Conservation (phyloP, 257 asterid genomes). For the Penstemon eatonii region DNA sequence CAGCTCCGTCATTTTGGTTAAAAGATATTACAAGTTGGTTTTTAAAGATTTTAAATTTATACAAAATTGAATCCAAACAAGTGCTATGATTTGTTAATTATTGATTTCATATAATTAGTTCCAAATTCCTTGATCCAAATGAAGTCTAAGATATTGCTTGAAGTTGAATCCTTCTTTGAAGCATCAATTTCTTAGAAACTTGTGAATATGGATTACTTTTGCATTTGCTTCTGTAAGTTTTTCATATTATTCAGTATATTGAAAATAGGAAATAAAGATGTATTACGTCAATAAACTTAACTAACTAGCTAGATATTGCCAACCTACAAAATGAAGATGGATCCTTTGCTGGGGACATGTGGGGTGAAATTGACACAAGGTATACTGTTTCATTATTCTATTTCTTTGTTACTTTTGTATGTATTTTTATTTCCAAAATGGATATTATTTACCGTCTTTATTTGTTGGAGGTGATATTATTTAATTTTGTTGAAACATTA, state of each 20-base stretch:
- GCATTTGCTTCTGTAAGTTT: background rate
- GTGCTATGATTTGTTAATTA: too few relatives aligned
- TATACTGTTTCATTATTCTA: constrained; percentile 26
- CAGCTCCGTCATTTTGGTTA: too few relatives aligned
- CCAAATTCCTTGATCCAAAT: too few relatives aligned
- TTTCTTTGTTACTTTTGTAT: background rate
- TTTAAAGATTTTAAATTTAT: too few relatives aligned
- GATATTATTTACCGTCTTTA: constrained; percentile 1
- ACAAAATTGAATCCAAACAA: too few relatives aligned
- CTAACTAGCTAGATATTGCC: constrained; percentile 64
- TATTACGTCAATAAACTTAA: constrained; percentile 39
- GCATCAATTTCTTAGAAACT: background rate
- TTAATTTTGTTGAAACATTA: constrained; percentile 14
- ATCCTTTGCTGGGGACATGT: constrained; percentile 86
- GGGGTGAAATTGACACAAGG: constrained; percentile 98
- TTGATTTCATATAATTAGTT: too few relatives aligned
- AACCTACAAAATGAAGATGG: constrained; percentile 92
- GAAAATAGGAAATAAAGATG: background rate
- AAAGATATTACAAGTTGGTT: too few relatives aligned
- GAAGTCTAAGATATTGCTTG: constrained; percentile 9
- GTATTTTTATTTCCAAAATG: background rate
- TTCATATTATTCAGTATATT: constrained; percentile 4
- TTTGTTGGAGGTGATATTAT: background rate
- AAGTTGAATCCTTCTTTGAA: constrained; percentile 5
- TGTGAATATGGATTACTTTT: background rate